phyloP scores from a whole-genome alignment of 495 filamentous ascomycete species.

The Bacidia rubella region DNA sequence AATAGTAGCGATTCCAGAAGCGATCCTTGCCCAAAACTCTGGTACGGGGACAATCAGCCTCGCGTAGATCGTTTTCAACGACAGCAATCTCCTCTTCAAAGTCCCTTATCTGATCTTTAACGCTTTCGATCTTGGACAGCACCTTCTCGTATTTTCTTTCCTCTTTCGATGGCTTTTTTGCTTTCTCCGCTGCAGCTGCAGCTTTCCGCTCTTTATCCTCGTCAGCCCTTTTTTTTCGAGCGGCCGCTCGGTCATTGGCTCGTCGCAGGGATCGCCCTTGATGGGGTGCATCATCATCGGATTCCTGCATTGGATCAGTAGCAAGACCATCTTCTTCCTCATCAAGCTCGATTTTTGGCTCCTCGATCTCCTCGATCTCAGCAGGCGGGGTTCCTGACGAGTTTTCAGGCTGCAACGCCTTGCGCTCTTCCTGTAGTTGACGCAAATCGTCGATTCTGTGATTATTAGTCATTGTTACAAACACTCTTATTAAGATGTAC shows the following conservation, averaged over 20 bases:
- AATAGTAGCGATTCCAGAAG: conserved; percentile 97
- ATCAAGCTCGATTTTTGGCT: conserved; percentile 27
- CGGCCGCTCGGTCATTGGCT: conserved; percentile 59
- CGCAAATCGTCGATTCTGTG: conserved; percentile 60
- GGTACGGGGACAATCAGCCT: conserved; percentile 84
- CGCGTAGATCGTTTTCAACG: conserved; percentile 81
- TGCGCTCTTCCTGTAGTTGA: conserved; percentile 71
- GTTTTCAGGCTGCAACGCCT: conserved; percentile 68
- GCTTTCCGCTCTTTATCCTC: conserved; percentile 70
- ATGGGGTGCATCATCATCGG: conserved; percentile 47
- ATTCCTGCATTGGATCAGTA: conserved; percentile 37
- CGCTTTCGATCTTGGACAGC: conserved; percentile 72
- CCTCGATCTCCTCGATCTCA: conserved; percentile 30
- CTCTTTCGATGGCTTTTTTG: conserved; percentile 74
- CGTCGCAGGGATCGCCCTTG: conserved; percentile 62
- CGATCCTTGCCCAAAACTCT: conserved; percentile 80
- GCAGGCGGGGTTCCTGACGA: conserved; percentile 52
- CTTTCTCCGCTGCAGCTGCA: conserved; percentile 65
- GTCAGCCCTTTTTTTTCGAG: conserved; percentile 67
- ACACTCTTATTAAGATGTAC: no score
- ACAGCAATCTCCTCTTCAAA: conserved; percentile 72
- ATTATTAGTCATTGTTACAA: background rate
- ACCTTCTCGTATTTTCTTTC: conserved; percentile 74
- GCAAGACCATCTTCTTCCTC: conserved; percentile 44
- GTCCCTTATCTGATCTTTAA: conserved; percentile 61